Conservation (phyloP, 2,329 filamentous ascomycete genomes). For the Chalara sp. region DNA sequence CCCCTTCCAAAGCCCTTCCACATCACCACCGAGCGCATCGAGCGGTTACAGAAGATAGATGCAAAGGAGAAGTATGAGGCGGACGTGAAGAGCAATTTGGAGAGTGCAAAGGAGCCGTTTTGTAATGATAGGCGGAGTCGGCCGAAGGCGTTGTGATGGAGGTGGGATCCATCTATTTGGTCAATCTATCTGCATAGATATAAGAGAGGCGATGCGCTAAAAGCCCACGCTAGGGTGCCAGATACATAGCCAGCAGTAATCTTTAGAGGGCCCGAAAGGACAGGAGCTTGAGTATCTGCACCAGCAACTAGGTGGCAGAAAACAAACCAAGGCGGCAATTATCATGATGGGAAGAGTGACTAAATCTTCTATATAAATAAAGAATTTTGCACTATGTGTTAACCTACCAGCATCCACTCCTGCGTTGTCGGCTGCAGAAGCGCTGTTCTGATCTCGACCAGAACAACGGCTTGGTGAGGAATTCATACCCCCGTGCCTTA, state of each 20-base stretch:
- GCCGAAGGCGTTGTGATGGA: background rate
- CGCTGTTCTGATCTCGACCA: background rate
- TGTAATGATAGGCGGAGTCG: constrained; percentile 10
- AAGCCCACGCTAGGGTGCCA: background rate
- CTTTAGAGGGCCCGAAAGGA: background rate
- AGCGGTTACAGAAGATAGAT: constrained; percentile 13
- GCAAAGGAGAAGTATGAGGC: constrained; percentile 4
- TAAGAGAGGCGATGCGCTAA: background rate
- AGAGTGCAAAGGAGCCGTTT: constrained; percentile 15
- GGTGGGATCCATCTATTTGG: background rate
- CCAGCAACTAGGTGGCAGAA: background rate
- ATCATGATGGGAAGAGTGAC: background rate
- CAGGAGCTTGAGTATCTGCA: background rate
- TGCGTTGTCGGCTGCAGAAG: background rate
- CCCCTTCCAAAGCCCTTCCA: constrained; percentile 24
- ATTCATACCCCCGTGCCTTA: too few species aligned
- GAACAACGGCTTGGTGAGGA: background rate
- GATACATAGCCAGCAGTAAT: background rate
- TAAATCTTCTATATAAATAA: background rate
- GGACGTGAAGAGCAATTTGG: constrained; percentile 3
- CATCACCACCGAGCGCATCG: constrained; percentile 22
- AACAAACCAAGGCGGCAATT: background rate
- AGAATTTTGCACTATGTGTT: background rate
- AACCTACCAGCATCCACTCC: background rate
- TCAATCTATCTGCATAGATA: background rate